These are phyloP conservation scores for Cytospora leucostoma DNA, from an alignment of 2,329 filamentous ascomycete genomes.

Conservation along the genomic window DNA sequence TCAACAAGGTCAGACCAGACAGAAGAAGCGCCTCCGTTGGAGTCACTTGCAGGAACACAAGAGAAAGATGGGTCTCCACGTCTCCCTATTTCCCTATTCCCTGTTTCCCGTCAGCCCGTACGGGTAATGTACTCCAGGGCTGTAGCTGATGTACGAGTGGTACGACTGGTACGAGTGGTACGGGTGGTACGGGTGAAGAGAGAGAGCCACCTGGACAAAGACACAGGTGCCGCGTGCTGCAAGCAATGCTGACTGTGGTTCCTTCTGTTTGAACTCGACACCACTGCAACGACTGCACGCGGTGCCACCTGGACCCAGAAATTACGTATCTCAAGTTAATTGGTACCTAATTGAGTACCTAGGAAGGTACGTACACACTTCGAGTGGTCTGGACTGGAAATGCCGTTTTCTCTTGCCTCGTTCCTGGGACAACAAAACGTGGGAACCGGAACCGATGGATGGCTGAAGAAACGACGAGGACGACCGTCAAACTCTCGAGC, in stretches of 20 bases:
- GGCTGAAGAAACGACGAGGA: neutral
- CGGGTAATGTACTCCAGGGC: no score
- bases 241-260: neutral
- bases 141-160: neutral
- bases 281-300: neutral
- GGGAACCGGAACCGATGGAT: neutral
- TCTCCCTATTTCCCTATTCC: constrained; percentile 3
- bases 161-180: no score
- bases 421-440: neutral
- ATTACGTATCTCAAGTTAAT: neutral
- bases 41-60: neutral
- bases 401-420: neutral
- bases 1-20: neutral
- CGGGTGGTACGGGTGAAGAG: neutral
- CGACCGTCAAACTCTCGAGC: neutral
- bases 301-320: neutral
- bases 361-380: no score
- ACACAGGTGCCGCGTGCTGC: neutral
- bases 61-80: constrained; percentile 1
- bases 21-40: neutral
- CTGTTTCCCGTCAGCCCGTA: neutral
- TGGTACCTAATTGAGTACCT: no score
- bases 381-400: no score
- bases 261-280: constrained; percentile 7
- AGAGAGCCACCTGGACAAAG: neutral